These are phyloP conservation scores for Termitomyces sp. DNA, from an alignment of 768 basidiomycete genomes.

Conservation along the genomic window DNA sequence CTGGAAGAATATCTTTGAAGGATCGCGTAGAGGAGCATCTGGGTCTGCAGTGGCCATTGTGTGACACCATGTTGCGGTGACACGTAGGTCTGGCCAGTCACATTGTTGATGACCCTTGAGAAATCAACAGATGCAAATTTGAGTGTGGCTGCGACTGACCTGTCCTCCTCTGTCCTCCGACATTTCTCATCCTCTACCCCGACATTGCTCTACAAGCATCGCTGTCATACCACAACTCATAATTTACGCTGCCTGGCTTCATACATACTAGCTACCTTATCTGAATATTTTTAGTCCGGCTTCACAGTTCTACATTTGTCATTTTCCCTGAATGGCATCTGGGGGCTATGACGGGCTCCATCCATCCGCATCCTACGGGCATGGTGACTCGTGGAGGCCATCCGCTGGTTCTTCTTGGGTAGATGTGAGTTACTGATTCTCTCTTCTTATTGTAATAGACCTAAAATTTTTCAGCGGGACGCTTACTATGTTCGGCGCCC, in stretches of 20 bases:
- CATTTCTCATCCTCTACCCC: not conserved
- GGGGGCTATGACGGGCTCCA: slow-evolving; percentile 36
- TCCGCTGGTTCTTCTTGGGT: slow-evolving; percentile 26
- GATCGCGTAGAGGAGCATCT: slow-evolving; percentile 33
- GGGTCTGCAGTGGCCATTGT: slow-evolving; percentile 10
- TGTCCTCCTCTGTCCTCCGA: not conserved
- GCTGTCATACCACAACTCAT: not conserved
- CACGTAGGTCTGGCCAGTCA: slow-evolving; percentile 8
- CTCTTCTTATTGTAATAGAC: not conserved
- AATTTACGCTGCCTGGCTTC: not conserved
- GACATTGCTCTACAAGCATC: not conserved
- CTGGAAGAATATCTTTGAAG: slow-evolving; percentile 52
- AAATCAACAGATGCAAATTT: slow-evolving; percentile 28
- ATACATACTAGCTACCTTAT: not conserved
- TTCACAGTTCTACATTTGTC: slow-evolving; percentile 4
- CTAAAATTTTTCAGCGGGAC: slow-evolving; percentile 28
- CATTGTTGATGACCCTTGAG: slow-evolving; percentile 15
- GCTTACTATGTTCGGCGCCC: slow-evolving; percentile 35
- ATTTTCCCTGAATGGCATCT: slow-evolving; percentile 32
- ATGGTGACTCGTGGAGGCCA: slow-evolving; percentile 30
- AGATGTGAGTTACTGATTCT: slow-evolving; percentile 34
- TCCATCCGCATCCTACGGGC: slow-evolving; percentile 26
- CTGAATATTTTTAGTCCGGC: not conserved
- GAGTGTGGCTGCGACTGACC: slow-evolving; percentile 22
- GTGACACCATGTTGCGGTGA: slow-evolving; percentile 2